Base-by-base conservation (phyloP, 2,329 filamentous ascomycete genomes). In the Penicillium sp. region DNA sequence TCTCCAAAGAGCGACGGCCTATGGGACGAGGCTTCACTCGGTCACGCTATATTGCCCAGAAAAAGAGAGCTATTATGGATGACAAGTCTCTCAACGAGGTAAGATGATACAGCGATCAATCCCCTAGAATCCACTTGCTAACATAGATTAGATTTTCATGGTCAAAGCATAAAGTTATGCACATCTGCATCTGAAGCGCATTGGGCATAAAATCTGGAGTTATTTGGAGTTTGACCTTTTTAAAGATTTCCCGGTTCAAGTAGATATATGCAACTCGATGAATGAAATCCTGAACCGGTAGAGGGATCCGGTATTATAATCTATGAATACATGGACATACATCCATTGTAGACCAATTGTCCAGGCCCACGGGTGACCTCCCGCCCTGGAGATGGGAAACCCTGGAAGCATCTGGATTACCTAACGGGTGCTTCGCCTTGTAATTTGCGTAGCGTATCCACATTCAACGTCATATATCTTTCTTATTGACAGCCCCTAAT, bases 71-170 rank as follows among this genome's bases (percentile, higher is more conserved):
- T 2, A 83, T 91, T 55, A 82, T 91, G 77, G 89, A 97, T 71
- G 82, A 86, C 45, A 85, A 88, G 67, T 90, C 91, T 13, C 75
- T 97, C 67, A 93, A 92, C 71, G 91, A 97, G 85, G 89, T 92
- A 76, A 72, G 78, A 67, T 32, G 56, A 23, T 23, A 51, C 16
- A 14, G 19, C 4, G 13, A 27, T 6, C 19, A 14, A 34, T 39
- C 43, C 7, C 13, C 4, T 23, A 34, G 36, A 16, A 26, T 43
- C 14, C 39, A 11, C 16, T 52, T 39, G 41, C 52, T 60, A 14
- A 60, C 34, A 10, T 7, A n/a, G 18, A 40, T 4, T 35, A 65
- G 62, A 65, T 65, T 36, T 65, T 65, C 55, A 65, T 64, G 62
- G 51, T 65, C 30, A 65, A 64, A 57, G 62, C 62, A 47, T 61